phyloP scores from a whole-genome alignment of 345 rosid species.

The Gossypium stocksii region DNA sequence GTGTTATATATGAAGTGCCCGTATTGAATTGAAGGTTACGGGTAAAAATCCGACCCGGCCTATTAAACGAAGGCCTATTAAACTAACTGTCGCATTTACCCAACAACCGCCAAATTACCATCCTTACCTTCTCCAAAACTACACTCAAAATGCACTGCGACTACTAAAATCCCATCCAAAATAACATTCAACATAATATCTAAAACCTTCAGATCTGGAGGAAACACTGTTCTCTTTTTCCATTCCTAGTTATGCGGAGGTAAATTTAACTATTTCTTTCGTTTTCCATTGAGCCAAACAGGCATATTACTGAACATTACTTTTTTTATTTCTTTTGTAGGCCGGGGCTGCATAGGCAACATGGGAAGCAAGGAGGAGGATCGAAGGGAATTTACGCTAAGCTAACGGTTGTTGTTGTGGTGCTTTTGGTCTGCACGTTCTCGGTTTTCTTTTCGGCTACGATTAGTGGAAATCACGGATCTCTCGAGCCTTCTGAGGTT shows the following conservation, averaged over 20 bases:
- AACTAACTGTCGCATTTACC: background rate
- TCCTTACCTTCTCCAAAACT: background rate
- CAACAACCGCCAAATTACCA: background rate
- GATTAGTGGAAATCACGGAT: conserved; percentile 37
- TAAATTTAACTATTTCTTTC: background rate
- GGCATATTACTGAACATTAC: background rate
- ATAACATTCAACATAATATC: background rate
- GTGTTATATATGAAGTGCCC: too few relatives aligned
- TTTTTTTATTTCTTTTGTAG: conserved; percentile 22
- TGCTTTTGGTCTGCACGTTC: conserved; percentile 73
- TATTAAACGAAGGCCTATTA: background rate
- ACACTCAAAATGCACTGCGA: background rate
- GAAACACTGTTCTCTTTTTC: background rate
- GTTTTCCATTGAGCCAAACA: conserved; percentile 6
- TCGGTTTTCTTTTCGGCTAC: conserved; percentile 55
- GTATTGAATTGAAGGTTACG: too few relatives aligned
- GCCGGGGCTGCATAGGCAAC: conserved; percentile 64
- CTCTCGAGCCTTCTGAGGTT: conserved; percentile 54
- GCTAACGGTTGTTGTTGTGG: conserved; percentile 55
- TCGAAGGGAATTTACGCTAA: conserved; percentile 55
- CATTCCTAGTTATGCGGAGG: conserved; percentile 12
- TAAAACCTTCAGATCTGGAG: conserved; percentile 4
- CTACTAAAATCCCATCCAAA: background rate
- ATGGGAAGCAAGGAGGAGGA: conserved; percentile 52
- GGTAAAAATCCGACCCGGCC: background rate